Evolutionary conservation across 1,284 basidiomycete genomes (phyloP).

Genomic region (Violaceomyces palustris): DNA sequence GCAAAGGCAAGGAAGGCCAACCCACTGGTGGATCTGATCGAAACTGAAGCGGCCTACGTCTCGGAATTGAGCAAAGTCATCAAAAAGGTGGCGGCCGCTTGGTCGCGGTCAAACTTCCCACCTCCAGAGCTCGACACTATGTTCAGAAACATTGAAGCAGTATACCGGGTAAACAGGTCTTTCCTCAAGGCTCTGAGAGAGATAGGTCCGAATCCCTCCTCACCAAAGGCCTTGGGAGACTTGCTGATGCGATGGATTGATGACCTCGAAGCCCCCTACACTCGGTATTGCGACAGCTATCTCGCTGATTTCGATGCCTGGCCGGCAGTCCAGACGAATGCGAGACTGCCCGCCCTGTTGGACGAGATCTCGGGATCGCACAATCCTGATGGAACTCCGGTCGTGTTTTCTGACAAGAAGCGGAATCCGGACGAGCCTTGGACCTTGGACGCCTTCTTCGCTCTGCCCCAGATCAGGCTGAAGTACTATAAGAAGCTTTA

Average conservation of each 20-base stretch:
- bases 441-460: constrained; percentile 82
- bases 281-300: constrained; percentile 71
- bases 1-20: constrained; percentile 57
- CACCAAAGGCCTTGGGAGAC: constrained; percentile 92
- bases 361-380: constrained; percentile 61
- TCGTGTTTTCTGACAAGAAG: constrained; percentile 31
- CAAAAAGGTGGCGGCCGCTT: constrained; percentile 93
- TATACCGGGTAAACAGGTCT: constrained; percentile 83
- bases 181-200: constrained; percentile 75
- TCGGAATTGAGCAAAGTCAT: constrained; percentile 84
- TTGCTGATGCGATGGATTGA: constrained; percentile 93
- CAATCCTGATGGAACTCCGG: constrained; percentile 26
- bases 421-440: constrained; percentile 56
- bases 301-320: constrained; percentile 75
- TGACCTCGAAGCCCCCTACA: constrained; percentile 69
- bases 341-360: constrained; percentile 67
- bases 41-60: constrained; percentile 89
- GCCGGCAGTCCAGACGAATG: constrained; percentile 71
- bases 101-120: constrained; percentile 90
- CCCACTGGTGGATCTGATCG: constrained; percentile 84
- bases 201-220: constrained; percentile 84
- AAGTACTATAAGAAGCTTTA: constrained; percentile 93
- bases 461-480: constrained; percentile 75
- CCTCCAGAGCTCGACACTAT: constrained; percentile 84
- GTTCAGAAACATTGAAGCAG: constrained; percentile 85